Evolutionary conservation across 208 protist genomes (phyloP).

Genomic region (Trypanosoma congolense): DNA sequence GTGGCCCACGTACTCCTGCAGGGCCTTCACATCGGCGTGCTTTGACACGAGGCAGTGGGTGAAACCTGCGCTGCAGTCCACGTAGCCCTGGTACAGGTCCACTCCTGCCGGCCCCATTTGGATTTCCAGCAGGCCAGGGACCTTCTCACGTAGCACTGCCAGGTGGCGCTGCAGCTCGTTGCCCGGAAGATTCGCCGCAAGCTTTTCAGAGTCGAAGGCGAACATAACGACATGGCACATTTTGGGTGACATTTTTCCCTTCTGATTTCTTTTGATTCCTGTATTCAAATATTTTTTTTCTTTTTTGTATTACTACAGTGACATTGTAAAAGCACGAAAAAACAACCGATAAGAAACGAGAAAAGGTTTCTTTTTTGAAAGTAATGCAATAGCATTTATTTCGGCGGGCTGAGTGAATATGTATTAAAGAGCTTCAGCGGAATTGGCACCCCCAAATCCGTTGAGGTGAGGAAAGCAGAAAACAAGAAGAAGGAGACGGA

Average conservation of each 20-base stretch:
- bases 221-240: slow-evolving; percentile 66
- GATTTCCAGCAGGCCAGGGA: slow-evolving; percentile 54
- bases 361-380: too few species aligned
- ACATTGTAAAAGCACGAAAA: too few species aligned
- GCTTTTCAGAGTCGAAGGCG: slow-evolving; percentile 41
- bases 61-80: slow-evolving; percentile 48
- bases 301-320: too few species aligned
- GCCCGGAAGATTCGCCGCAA: slow-evolving; percentile 29
- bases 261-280: slow-evolving; percentile 7
- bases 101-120: slow-evolving; percentile 40
- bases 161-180: slow-evolving; percentile 5
- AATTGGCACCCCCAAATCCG: too few species aligned
- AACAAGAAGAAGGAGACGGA: too few species aligned
- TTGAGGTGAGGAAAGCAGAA: too few species aligned
- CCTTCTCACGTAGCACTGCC: slow-evolving; percentile 11
- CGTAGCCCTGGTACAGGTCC: slow-evolving; percentile 47
- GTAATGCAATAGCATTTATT: too few species aligned
- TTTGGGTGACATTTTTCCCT: slow-evolving; percentile 6
- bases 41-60: slow-evolving; percentile 62
- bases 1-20: slow-evolving; percentile 48
- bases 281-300: too few species aligned
- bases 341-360: too few species aligned
- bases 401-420: too few species aligned
- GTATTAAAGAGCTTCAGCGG: too few species aligned
- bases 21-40: slow-evolving; percentile 38